phyloP scores from a whole-genome alignment of 495 filamentous ascomycete genomes.

The Penicillium parvum region DNA sequence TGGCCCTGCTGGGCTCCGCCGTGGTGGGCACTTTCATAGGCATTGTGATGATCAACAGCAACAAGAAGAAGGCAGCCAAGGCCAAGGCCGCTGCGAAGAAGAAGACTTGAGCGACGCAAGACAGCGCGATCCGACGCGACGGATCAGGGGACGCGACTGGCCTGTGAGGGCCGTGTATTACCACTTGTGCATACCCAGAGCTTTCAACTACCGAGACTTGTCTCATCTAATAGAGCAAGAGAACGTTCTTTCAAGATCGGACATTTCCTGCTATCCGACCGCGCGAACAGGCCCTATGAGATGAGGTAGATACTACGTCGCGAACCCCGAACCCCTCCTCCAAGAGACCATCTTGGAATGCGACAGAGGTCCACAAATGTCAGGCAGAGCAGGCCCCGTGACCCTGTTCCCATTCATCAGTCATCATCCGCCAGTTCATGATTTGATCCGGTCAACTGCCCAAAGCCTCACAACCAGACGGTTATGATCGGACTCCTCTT shows the following conservation, averaged over 20 bases:
- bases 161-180: conserved; percentile 12
- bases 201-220: background rate
- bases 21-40: conserved; percentile 95
- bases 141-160: conserved; percentile 8
- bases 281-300: background rate
- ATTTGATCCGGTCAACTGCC: no score
- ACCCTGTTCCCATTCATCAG: no score
- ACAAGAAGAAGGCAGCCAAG: conserved; percentile 94
- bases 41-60: conserved; percentile 98
- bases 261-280: no score
- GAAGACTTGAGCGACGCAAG: conserved; percentile 63
- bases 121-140: no score
- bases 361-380: background rate
- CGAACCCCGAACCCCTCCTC: background rate
- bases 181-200: conserved; percentile 5
- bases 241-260: background rate
- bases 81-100: conserved; percentile 69
- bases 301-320: background rate
- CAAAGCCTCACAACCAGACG: no score
- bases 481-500: background rate
- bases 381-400: no score
- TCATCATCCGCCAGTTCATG: no score
- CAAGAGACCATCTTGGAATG: background rate
- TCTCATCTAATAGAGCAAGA: conserved; percentile 9
- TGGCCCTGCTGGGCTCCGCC: conserved; percentile 84